These are phyloP conservation scores for Toxoplasma gondii DNA, from an alignment of 169 alveolate species.

Conservation along the genomic window DNA sequence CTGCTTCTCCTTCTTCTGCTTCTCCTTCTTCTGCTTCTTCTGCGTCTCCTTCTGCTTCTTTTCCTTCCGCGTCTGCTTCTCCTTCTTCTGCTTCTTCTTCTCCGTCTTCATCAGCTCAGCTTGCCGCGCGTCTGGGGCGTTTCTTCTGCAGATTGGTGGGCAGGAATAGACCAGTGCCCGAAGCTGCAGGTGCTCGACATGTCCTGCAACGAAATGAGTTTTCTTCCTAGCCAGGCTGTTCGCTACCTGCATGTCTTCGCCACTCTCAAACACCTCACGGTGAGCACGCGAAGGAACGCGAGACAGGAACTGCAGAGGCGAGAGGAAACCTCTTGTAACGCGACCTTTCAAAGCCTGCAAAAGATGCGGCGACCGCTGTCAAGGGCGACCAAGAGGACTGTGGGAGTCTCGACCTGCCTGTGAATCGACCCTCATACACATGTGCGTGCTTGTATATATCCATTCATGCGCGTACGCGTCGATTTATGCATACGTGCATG, in stretches of 20 bases:
- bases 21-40: background rate
- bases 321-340: background rate
- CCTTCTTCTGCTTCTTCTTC: background rate
- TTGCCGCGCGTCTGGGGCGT: background rate
- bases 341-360: background rate
- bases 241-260: conserved; percentile 33
- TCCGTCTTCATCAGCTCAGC: no score
- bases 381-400: no score
- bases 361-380: no score
- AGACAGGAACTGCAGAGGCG: background rate
- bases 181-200: conserved; percentile 50
- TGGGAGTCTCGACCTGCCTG: no score
- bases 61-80: background rate
- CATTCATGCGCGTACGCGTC: background rate
- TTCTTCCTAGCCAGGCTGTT: conserved; percentile 41
- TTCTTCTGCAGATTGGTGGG: conserved; percentile 15
- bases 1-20: background rate
- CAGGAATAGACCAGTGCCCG: conserved; percentile 28
- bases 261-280: conserved; percentile 29
- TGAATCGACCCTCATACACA: no score
- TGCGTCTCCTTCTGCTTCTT: background rate
- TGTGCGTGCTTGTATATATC: background rate
- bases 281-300: background rate
- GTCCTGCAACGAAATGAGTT: conserved; percentile 44
- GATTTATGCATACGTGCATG: no score